Conservation (phyloP, 2,329 filamentous ascomycete genomes). For the Alternaria sp. region DNA sequence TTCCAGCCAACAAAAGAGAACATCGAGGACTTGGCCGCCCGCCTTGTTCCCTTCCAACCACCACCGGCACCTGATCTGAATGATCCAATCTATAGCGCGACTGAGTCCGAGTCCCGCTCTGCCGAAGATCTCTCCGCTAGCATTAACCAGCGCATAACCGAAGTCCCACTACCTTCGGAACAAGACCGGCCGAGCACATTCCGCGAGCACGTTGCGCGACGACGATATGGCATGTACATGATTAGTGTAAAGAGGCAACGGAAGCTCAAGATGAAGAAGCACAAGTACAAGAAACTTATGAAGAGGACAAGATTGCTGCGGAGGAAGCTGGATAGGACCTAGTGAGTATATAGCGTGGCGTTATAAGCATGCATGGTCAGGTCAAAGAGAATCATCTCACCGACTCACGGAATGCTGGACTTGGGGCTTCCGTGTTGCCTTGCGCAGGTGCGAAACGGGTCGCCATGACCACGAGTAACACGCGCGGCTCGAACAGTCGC, state of each 20-base stretch:
- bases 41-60: slow-evolving; percentile 78
- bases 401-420: slow-evolving; percentile 1
- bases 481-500: slow-evolving; percentile 5
- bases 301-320: slow-evolving; percentile 87
- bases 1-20: slow-evolving; percentile 38
- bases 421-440: neutral
- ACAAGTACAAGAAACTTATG: slow-evolving; percentile 99
- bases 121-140: slow-evolving; percentile 27
- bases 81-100: slow-evolving; percentile 36
- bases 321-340: slow-evolving; percentile 72
- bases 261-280: slow-evolving; percentile 99
- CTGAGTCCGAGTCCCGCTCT: slow-evolving; percentile 24
- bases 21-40: slow-evolving; percentile 57
- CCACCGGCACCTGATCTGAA: slow-evolving; percentile 80
- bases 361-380: slow-evolving; percentile 21
- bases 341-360: slow-evolving; percentile 34
- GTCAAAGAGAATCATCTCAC: slow-evolving; percentile 12
- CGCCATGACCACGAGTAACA: neutral
- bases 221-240: slow-evolving; percentile 68
- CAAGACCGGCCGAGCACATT: slow-evolving; percentile 32
- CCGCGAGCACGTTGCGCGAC: slow-evolving; percentile 34
- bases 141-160: slow-evolving; percentile 49
- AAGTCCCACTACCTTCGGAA: slow-evolving; percentile 25
- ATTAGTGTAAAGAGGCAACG: slow-evolving; percentile 92
- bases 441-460: slow-evolving; percentile 3